Base-by-base conservation (phyloP, 495 filamentous ascomycete genomes). In the Trichoderma gamsii region DNA sequence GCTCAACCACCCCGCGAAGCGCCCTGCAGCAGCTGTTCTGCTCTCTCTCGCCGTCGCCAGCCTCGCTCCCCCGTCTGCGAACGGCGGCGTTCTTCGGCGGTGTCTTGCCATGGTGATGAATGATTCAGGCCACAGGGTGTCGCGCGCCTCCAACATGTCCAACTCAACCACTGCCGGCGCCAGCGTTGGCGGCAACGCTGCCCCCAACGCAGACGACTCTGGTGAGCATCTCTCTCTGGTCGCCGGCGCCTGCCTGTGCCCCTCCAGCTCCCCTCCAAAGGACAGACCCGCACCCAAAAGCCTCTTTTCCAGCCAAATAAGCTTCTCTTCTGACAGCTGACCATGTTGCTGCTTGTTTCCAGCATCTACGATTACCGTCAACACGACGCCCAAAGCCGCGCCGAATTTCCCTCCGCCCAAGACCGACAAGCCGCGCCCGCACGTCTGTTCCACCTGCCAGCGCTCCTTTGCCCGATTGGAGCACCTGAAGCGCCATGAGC, bases 401-500 rank as follows among this genome's bases (percentile, higher is more conserved):
- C 73, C 81, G 64, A 81, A 79, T 70, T 86, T 88, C 72, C 90
- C 92, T 66, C 88, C 91, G 23, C 89, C 92, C 41, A 98, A 97
- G 79, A 96, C 93, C 68, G 96, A 99, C 82, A 99, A 98, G 81
- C 95, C 95, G 43, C 84, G 95, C 64, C 95, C 95, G 65, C 95
- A 99, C 78, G 88, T 96, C 67, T 99, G 95, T 79, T 89, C 86
- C 32, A 99, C 96, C 41, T 99, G 95, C 75, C 84, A 88, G 74
- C 89, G 95, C 68, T 97, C 92, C 4, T 99, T 99, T 76, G 95
- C 95, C 67, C 88, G 95, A 68, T 79, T 99, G 72, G 95, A 99
- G 79, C 95, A 99, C 79, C 81, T 99, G 69, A 99, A 99, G 81
- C 90, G 95, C 61, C 95, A 99, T 79, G 95, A 99, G 82, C 89